Percentiles rank a stretch among this genome's conserved stretches.
Evolutionary conservation across 129 eudicot genomes (phyloP).

Genomic region (Centella asiatica): DNA sequence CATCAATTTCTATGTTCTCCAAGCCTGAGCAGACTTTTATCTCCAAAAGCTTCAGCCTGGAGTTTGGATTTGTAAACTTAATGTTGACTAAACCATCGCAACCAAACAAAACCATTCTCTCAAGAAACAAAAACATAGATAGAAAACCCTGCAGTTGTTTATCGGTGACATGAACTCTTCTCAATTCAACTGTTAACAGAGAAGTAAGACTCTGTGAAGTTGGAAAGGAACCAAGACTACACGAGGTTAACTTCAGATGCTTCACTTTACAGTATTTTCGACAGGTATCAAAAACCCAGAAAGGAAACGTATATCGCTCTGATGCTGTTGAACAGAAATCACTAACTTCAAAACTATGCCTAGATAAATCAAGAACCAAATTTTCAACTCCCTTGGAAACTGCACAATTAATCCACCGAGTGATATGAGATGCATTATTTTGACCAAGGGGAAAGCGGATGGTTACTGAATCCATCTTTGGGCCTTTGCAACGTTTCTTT

Average conservation of each 20-base stretch:
- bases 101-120: conserved; percentile 9
- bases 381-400: conserved; percentile 19
- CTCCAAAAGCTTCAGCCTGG: conserved; percentile 9
- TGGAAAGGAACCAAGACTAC: conserved; percentile 3
- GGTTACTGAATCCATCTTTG: conserved; percentile 14
- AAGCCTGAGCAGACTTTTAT: conserved; percentile 14
- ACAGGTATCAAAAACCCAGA: background rate
- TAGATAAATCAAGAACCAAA: conserved; percentile 14
- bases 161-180: conserved; percentile 10
- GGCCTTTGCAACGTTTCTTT: conserved; percentile 15
- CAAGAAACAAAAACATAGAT: conserved; percentile 8
- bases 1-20: background rate
- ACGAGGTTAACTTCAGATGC: conserved; percentile 15
- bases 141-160: conserved; percentile 12
- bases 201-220: conserved; percentile 8
- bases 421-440: conserved; percentile 4
- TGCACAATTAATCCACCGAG: conserved; percentile 19
- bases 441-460: conserved; percentile 9
- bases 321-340: background rate
- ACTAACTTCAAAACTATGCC: background rate
- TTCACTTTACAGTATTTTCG: conserved; percentile 3
- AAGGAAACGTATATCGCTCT: conserved; percentile 6
- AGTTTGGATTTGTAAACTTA: conserved; percentile 5
- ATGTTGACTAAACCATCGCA: conserved; percentile 16
- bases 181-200: conserved; percentile 13